A percentile compares a stretch with the other conserved stretches of the same genome.
These are phyloP conservation scores for Solanum appendiculatum DNA, from an alignment of 257 asterid genomes.

Conservation along the genomic window DNA sequence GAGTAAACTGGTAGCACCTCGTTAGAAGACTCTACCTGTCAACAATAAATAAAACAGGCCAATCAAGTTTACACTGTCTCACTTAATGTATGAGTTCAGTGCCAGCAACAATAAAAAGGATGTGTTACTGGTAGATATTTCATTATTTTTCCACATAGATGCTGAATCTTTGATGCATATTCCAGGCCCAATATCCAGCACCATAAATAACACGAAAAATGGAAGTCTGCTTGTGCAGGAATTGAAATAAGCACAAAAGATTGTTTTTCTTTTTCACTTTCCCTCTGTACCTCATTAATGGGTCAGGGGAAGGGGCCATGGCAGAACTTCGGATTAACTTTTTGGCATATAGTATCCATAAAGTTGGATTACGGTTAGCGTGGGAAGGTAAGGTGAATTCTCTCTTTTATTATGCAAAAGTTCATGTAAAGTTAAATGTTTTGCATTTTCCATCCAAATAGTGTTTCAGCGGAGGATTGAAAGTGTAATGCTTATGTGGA, in stretches of 20 bases:
- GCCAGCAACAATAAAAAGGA: background rate
- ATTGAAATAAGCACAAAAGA: background rate
- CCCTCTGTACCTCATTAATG: background rate
- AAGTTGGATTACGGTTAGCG: background rate
- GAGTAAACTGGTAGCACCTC: conserved; percentile 67
- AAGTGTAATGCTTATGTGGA: background rate
- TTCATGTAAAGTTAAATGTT: background rate
- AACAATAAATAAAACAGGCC: background rate
- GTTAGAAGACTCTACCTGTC: conserved; percentile 72
- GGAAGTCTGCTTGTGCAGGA: background rate
- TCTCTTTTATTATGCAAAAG: background rate
- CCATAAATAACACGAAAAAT: background rate
- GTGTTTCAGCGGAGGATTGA: background rate
- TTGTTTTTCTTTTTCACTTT: background rate
- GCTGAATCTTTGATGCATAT: background rate
- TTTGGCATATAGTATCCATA: background rate
- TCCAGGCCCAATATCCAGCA: background rate
- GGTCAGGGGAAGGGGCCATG: background rate
- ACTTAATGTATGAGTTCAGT: background rate
- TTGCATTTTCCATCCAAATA: background rate
- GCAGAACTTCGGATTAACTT: background rate
- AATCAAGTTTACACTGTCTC: background rate
- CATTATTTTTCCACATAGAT: background rate
- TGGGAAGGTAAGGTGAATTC: background rate
- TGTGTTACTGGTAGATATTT: background rate